Evolutionary conservation across 805 yeast genomes (phyloP).

Genomic region (Starmerella tilneyi): DNA sequence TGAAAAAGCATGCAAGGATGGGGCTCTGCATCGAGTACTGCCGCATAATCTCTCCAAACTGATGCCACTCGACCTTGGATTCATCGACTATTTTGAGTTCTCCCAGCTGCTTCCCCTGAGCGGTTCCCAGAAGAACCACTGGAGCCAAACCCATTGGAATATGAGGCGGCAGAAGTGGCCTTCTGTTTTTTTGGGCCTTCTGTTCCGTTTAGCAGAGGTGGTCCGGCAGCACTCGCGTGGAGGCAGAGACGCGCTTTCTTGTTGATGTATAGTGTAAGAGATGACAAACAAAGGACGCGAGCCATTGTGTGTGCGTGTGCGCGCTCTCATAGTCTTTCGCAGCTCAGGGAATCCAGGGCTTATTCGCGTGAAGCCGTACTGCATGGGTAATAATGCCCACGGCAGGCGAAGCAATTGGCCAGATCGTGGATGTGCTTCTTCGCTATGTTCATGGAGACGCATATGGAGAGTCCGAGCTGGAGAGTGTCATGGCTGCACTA

Average conservation of each 20-base stretch:
- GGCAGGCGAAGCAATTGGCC: not conserved
- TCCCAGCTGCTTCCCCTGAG: conserved; percentile 4
- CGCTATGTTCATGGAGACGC: conserved; percentile 4
- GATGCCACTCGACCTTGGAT: conserved; percentile 12
- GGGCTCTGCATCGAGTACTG: conserved; percentile 10
- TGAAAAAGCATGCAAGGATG: conserved; percentile 13
- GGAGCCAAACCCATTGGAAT: conserved; percentile 19
- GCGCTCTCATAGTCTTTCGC: too few relatives aligned
- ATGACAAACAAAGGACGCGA: too few relatives aligned
- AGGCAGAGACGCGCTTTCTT: too few relatives aligned
- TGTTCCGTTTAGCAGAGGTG: too few relatives aligned
- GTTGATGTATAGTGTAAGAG: too few relatives aligned
- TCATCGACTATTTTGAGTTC: not conserved
- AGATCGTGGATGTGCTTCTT: not conserved
- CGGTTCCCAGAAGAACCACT: not conserved
- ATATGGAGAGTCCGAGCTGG: conserved; percentile 9
- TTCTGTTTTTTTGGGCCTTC: too few relatives aligned
- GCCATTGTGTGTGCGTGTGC: too few relatives aligned
- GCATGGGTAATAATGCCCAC: conserved; percentile 1
- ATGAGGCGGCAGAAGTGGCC: too few relatives aligned
- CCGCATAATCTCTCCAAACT: conserved; percentile 7
- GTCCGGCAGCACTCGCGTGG: too few relatives aligned
- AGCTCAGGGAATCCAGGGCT: too few relatives aligned
- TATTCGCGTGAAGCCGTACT: too few relatives aligned
- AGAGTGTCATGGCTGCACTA: not conserved